These are phyloP conservation scores for Liriodendron chinense DNA, from an alignment of 164 flowering plant species.

Conservation along the genomic window DNA sequence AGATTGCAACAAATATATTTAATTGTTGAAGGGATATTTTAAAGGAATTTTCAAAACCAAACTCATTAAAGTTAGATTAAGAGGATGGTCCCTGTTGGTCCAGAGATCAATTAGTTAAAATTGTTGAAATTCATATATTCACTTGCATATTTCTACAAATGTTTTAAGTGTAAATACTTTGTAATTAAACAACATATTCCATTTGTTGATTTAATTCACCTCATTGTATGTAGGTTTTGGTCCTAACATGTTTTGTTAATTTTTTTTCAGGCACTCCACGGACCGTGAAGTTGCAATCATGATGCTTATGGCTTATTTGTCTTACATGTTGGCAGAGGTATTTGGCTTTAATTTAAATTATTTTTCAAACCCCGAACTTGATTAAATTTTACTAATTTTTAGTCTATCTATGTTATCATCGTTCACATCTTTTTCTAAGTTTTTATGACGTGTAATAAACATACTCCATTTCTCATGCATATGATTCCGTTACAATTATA, in stretches of 20 bases:
- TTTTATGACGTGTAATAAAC: no score
- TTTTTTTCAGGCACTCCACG: conserved; percentile 67
- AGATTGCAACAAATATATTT: no score
- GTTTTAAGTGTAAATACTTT: not conserved
- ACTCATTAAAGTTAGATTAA: no score
- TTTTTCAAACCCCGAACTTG: not conserved
- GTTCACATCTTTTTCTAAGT: no score
- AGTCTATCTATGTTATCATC: not conserved
- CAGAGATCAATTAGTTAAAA: no score
- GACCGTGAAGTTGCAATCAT: conserved; percentile 90
- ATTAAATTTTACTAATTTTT: not conserved
- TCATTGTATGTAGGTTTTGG: not conserved
- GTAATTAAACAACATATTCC: not conserved
- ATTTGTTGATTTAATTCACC: not conserved
- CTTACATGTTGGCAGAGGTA: conserved; percentile 86
- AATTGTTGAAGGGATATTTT: no score
- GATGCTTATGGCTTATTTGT: conserved; percentile 90
- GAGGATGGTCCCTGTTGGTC: no score
- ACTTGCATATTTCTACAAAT: no score
- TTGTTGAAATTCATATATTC: not conserved
- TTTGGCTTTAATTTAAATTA: not conserved
- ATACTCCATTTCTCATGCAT: no score
- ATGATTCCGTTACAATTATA: no score
- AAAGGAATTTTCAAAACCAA: no score
- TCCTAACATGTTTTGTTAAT: not conserved